These are phyloP conservation scores for Pholiota microspora DNA, from an alignment of 768 basidiomycete genomes.

Conservation along the genomic window DNA sequence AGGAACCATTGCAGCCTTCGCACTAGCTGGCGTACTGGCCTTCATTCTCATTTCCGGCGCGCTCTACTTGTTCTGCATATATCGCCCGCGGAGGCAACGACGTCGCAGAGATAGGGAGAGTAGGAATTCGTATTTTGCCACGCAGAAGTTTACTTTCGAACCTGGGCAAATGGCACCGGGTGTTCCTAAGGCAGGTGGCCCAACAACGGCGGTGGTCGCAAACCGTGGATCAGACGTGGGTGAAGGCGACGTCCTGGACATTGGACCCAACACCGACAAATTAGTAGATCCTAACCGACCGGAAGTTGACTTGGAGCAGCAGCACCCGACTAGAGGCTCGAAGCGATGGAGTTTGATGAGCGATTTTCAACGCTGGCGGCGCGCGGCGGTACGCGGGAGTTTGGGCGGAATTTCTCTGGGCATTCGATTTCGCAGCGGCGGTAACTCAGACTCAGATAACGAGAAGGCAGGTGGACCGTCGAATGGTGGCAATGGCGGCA, in stretches of 20 bases:
- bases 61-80: constrained; percentile 43
- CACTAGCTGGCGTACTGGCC: constrained; percentile 53
- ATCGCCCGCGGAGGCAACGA: constrained; percentile 39
- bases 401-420: constrained; percentile 28
- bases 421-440: constrained; percentile 31
- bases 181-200: too few species aligned
- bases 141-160: too few species aligned
- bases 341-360: constrained; percentile 31
- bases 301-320: too few species aligned
- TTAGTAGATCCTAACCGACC: neutral
- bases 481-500: neutral
- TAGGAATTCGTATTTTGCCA: too few species aligned
- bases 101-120: neutral
- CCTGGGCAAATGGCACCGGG: too few species aligned
- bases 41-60: constrained; percentile 40
- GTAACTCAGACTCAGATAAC: neutral
- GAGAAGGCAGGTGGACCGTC: neutral
- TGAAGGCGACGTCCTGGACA: neutral
- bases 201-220: too few species aligned
- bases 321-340: too few species aligned
- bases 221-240: neutral
- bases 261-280: neutral
- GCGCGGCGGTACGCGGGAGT: constrained; percentile 31
- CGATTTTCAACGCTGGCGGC: constrained; percentile 44
- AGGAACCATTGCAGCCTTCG: constrained; percentile 68